These are phyloP conservation scores for Herpetospermum pedunculosum DNA, from an alignment of 306 rosid species.

Conservation along the genomic window DNA sequence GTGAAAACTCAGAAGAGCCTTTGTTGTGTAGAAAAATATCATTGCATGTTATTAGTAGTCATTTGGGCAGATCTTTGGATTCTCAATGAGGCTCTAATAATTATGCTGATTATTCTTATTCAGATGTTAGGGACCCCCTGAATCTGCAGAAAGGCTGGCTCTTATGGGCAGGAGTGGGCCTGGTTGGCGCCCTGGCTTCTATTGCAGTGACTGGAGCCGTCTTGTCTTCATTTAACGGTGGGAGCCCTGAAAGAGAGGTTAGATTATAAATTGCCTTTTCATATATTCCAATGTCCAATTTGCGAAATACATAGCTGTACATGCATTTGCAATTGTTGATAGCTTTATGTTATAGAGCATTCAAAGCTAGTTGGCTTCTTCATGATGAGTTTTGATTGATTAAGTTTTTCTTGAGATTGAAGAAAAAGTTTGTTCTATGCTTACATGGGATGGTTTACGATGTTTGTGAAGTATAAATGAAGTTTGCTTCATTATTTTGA, in stretches of 20 bases:
- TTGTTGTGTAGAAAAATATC: background rate
- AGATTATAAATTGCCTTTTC: constrained; percentile 1
- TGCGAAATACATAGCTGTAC: background rate
- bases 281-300: background rate
- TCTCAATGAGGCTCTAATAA: background rate
- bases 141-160: constrained; percentile 87
- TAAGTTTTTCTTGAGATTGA: background rate
- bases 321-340: background rate
- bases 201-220: constrained; percentile 65
- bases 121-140: constrained; percentile 82
- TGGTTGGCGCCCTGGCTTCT: constrained; percentile 60
- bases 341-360: background rate
- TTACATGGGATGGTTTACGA: background rate
- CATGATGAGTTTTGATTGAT: background rate
- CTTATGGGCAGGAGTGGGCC: constrained; percentile 93
- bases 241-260: constrained; percentile 81
- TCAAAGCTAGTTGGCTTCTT: background rate
- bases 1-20: background rate
- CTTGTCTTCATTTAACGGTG: constrained; percentile 50
- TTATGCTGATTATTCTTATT: background rate
- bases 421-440: background rate
- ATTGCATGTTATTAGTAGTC: background rate
- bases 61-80: background rate
- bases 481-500: background rate
- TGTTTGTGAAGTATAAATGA: background rate